Evolutionary conservation across 768 basidiomycete genomes (phyloP).

Genomic region (Hericium coralloides): DNA sequence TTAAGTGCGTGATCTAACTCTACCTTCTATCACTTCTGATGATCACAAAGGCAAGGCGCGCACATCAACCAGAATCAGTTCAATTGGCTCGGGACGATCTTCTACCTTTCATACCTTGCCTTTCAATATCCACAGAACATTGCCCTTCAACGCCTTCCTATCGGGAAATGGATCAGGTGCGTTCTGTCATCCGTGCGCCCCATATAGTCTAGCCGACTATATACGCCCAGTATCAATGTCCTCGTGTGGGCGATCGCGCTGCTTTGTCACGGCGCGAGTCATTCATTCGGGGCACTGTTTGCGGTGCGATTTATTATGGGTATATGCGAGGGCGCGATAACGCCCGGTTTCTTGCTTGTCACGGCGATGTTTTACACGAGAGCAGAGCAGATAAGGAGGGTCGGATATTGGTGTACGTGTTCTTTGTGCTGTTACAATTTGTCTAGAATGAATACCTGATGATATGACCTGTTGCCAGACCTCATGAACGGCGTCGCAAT

Average conservation of each 20-base stretch:
- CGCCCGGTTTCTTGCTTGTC: slow-evolving; percentile 73
- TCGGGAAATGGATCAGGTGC: slow-evolving; percentile 82
- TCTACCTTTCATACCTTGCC: slow-evolving; percentile 63
- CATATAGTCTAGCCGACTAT: background rate
- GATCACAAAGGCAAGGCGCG: slow-evolving; percentile 34
- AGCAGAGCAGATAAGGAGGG: slow-evolving; percentile 36
- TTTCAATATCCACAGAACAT: slow-evolving; percentile 70
- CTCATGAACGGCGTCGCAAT: slow-evolving; percentile 70
- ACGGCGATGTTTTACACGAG: slow-evolving; percentile 49
- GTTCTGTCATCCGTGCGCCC: background rate
- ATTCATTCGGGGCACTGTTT: slow-evolving; percentile 62
- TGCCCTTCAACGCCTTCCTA: slow-evolving; percentile 64
- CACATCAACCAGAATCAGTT: slow-evolving; percentile 57
- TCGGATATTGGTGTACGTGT: slow-evolving; percentile 43
- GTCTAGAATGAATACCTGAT: background rate
- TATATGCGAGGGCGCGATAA: slow-evolving; percentile 73
- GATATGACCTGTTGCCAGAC: slow-evolving; percentile 29
- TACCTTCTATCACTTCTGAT: background rate
- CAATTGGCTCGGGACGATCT: slow-evolving; percentile 72
- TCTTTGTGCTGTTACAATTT: background rate
- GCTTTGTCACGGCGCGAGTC: slow-evolving; percentile 53
- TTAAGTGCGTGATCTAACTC: slow-evolving; percentile 35
- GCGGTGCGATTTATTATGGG: slow-evolving; percentile 71
- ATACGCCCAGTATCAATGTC: slow-evolving; percentile 47
- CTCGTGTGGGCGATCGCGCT: slow-evolving; percentile 65